A percentile compares a stretch with the other conserved stretches of the same genome.
Evolutionary conservation across 1,284 basidiomycete species (phyloP).

Genomic region (Ustilago loliicola): DNA sequence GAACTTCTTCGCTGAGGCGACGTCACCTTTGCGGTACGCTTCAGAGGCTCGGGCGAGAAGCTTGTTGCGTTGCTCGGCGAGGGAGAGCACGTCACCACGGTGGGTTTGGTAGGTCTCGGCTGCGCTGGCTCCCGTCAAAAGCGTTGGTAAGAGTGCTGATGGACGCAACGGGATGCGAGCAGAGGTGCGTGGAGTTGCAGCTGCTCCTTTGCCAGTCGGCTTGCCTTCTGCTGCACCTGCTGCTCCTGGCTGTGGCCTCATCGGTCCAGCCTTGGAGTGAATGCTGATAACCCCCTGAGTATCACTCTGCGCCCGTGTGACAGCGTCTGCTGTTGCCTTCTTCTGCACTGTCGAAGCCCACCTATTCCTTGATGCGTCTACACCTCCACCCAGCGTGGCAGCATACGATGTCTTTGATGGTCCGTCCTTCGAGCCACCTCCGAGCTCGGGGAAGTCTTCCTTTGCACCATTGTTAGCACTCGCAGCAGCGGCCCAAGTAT

Average conservation of each 20-base stretch:
- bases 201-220: neutral
- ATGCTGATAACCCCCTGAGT: slow-evolving; percentile 37
- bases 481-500: neutral
- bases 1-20: slow-evolving; percentile 92
- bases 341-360: slow-evolving; percentile 62
- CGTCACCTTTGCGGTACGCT: slow-evolving; percentile 92
- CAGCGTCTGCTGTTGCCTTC: slow-evolving; percentile 31
- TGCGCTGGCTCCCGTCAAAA: slow-evolving; percentile 75
- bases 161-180: slow-evolving; percentile 78
- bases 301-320: slow-evolving; percentile 34
- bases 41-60: slow-evolving; percentile 95
- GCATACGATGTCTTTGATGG: slow-evolving; percentile 43
- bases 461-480: slow-evolving; percentile 13
- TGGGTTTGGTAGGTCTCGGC: slow-evolving; percentile 88
- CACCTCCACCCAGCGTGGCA: slow-evolving; percentile 29
- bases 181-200: slow-evolving; percentile 19
- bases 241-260: slow-evolving; percentile 16
- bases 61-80: slow-evolving; percentile 92
- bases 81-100: slow-evolving; percentile 84
- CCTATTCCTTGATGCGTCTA: slow-evolving; percentile 53
- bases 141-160: slow-evolving; percentile 86
- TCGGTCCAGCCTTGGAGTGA: slow-evolving; percentile 34
- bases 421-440: slow-evolving; percentile 50
- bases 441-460: slow-evolving; percentile 88
- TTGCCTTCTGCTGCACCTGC: slow-evolving; percentile 12